These are phyloP conservation scores for Neoascochyta sp. DNA, from an alignment of 2,329 filamentous ascomycete genomes.

Conservation along the genomic window DNA sequence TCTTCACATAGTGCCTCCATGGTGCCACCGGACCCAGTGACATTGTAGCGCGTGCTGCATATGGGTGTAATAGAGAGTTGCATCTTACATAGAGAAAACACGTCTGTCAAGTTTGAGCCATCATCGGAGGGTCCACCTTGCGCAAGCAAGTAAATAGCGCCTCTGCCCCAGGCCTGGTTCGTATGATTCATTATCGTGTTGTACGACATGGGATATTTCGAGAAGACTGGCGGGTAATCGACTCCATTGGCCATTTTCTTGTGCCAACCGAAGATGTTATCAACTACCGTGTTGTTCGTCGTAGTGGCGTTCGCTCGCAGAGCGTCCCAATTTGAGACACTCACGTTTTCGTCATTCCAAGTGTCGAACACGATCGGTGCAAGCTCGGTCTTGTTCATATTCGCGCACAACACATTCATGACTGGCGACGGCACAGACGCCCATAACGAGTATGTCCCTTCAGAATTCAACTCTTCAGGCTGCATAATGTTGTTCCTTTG, in stretches of 20 bases:
- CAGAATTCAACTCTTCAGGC: constrained; percentile 56
- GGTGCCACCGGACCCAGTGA: constrained; percentile 50
- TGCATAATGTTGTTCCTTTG: constrained; percentile 65
- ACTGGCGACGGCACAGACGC: constrained; percentile 68
- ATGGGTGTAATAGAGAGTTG: constrained; percentile 60
- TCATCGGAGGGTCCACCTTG: constrained; percentile 20
- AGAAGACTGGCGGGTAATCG: constrained; percentile 42
- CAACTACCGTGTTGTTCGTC: constrained; percentile 51
- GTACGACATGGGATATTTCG: constrained; percentile 54
- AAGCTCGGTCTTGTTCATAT: constrained; percentile 59
- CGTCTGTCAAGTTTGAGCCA: constrained; percentile 15
- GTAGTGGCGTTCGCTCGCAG: constrained; percentile 22
- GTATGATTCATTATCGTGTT: constrained; percentile 56
- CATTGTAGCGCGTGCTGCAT: constrained; percentile 60
- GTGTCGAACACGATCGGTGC: constrained; percentile 60
- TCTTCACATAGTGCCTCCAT: constrained; percentile 63
- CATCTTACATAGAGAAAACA: constrained; percentile 65
- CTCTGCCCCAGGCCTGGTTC: constrained; percentile 36
- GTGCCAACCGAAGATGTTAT: constrained; percentile 69
- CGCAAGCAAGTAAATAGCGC: constrained; percentile 64
- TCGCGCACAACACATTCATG: constrained; percentile 70
- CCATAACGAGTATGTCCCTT: constrained; percentile 64
- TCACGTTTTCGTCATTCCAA: constrained; percentile 50
- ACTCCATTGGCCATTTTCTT: constrained; percentile 52
- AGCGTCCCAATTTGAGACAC: constrained; percentile 19